Percentiles rank a stretch among this genome's conserved stretches.
Evolutionary conservation across 75 land plant genomes (phyloP).

Genomic region (Selaginella tamariscina): DNA sequence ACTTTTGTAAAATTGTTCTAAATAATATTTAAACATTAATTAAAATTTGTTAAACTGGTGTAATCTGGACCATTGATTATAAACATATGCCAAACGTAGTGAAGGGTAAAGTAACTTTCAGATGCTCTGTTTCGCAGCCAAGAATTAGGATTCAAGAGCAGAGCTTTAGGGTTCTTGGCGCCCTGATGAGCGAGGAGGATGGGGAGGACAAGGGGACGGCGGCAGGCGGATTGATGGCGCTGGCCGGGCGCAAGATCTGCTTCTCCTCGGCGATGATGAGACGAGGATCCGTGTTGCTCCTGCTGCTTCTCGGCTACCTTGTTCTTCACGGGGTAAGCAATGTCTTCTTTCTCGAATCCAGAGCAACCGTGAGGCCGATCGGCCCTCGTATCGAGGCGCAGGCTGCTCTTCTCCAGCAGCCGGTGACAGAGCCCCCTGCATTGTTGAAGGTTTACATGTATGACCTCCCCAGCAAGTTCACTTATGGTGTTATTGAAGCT

Average conservation of each 20-base stretch:
- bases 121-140: background rate
- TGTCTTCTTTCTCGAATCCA: background rate
- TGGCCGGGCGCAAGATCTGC: background rate
- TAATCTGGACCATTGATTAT: no score
- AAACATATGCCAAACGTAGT: no score
- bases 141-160: background rate
- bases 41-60: no score
- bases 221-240: background rate
- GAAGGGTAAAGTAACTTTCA: no score
- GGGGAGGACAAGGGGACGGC: background rate
- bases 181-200: background rate
- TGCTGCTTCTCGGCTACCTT: background rate
- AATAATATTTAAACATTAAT: no score
- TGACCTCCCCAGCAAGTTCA: slow-evolving; percentile 57
- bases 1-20: no score
- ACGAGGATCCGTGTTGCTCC: background rate
- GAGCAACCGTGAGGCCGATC: background rate
- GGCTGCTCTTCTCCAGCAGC: background rate
- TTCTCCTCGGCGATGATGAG: background rate
- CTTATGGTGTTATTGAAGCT: slow-evolving; percentile 55
- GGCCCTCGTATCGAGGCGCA: no score
- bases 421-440: slow-evolving; percentile 4
- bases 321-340: background rate
- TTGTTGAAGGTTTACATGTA: slow-evolving; percentile 49
- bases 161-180: background rate